These are phyloP conservation scores for Cryphonectria nitschkei DNA, from an alignment of 2,329 filamentous ascomycete species.

Conservation along the genomic window DNA sequence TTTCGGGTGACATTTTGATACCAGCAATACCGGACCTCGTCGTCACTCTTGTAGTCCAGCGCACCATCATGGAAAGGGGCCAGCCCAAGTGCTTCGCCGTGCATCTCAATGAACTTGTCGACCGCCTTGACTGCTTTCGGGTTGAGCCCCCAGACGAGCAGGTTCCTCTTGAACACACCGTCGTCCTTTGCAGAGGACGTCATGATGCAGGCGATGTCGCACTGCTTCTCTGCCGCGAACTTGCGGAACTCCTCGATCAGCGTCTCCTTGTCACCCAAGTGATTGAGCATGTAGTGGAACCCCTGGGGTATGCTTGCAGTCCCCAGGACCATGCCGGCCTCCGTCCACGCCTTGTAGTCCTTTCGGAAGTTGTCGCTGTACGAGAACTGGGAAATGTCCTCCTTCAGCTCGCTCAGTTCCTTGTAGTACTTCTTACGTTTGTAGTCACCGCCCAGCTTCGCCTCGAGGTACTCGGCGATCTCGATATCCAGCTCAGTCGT, in stretches of 20 bases:
- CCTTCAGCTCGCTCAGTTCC: slow-evolving; percentile 66
- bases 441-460: slow-evolving; percentile 49
- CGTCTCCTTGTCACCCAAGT: slow-evolving; percentile 49
- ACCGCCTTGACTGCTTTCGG: slow-evolving; percentile 53
- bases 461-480: slow-evolving; percentile 60
- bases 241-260: slow-evolving; percentile 53
- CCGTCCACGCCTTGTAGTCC: slow-evolving; percentile 82
- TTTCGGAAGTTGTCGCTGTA: slow-evolving; percentile 74
- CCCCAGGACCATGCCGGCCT: slow-evolving; percentile 62
- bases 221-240: slow-evolving; percentile 58
- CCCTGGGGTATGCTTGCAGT: slow-evolving; percentile 67
- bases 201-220: slow-evolving; percentile 72
- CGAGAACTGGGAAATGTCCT: slow-evolving; percentile 63
- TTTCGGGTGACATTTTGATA: slow-evolving; percentile 63
- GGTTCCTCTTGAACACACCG: slow-evolving; percentile 64
- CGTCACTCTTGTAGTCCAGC: slow-evolving; percentile 46
- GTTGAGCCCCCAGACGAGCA: slow-evolving; percentile 68
- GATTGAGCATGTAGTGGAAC: slow-evolving; percentile 62
- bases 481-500: slow-evolving; percentile 42
- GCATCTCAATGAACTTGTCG: slow-evolving; percentile 55
- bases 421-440: slow-evolving; percentile 60
- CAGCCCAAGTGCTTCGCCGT: slow-evolving; percentile 57
- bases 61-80: slow-evolving; percentile 55
- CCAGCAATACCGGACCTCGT: slow-evolving; percentile 65
- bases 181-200: slow-evolving; percentile 59